These are phyloP conservation scores for Eucalyptus grandis DNA, from an alignment of 345 rosid species.

Conservation along the genomic window DNA sequence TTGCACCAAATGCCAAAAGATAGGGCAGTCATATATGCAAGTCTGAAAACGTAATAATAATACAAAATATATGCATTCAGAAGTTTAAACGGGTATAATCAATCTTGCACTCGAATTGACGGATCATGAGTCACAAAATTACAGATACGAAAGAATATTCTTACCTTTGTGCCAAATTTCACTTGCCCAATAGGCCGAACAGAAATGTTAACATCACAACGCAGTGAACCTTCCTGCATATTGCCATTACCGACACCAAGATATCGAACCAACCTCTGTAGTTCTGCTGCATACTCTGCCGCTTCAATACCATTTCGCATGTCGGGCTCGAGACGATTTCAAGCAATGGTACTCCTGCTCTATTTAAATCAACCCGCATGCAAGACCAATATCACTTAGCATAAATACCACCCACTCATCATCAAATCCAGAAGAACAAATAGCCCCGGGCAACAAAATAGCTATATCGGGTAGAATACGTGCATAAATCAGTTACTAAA, in stretches of 20 bases:
- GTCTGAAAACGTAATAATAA: not conserved
- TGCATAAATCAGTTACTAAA: not conserved
- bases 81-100: not conserved
- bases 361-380: constrained; percentile 79
- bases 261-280: constrained; percentile 82
- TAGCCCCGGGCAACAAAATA: not conserved
- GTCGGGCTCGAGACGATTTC: constrained; percentile 98
- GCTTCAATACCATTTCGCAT: constrained; percentile 89
- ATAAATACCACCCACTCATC: not conserved
- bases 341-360: constrained; percentile 97
- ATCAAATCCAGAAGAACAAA: not conserved
- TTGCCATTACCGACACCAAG: constrained; percentile 85
- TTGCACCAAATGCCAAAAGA: not conserved
- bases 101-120: not conserved
- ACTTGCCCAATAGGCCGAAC: constrained; percentile 70
- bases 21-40: not conserved
- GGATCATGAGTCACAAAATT: not conserved
- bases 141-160: not conserved
- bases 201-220: constrained; percentile 94
- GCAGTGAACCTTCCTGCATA: constrained; percentile 96
- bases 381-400: not conserved
- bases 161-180: constrained; percentile 90
- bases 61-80: not conserved
- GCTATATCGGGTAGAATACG: not conserved
- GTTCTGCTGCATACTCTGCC: constrained; percentile 73